Evolutionary conservation across 2,329 filamentous ascomycete genomes (phyloP), one percentile per base, ranked within the genome.

Genomic region (Raffaelea albimanens): DNA sequence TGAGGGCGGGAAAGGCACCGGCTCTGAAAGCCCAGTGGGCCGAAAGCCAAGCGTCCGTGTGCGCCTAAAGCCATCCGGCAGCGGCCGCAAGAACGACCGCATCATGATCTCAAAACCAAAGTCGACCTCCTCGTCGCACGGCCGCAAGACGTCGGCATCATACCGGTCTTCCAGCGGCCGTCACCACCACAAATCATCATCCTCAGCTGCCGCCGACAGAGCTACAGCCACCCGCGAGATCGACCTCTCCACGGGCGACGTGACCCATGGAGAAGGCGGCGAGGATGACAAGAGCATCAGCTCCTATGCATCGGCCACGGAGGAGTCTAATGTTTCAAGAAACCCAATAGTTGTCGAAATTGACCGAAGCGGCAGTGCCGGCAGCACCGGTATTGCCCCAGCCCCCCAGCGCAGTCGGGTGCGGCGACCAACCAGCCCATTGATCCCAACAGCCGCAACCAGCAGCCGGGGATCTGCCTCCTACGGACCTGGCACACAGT

Each of bases 301-400:
- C 55, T 93, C 87, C 34, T 86, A 86, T 61, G 85, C 83, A 31
- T 93, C 88, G 45, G 81, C 76, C 18, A 86, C 82, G 8, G 85
- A 87, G 61, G 87, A 86, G 63, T 91, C 86, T 53, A 89, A 84
- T 63, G 75, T 90, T 49, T 81, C 78, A 29, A 72, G 77, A 46
- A 83, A 85, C 46, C 89, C 89, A 33, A 82, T 96, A 54, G 89
- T 96, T 61, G 86, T 96, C 51, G 91, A 96, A 63, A 87, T 97
- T 53, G 76, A 90, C 58, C 75, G 78, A 44, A 69, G 73, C 54
- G 63, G 60, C 44, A 38, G 47, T 29, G 45, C 23, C 16, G 34
- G 36, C 20, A 23, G 29, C 31, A 47, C 31, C 46, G 31, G 31
- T 34, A 34, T 9, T 19, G 34, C n/a, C 34, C 34, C 34, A 8